These are phyloP conservation scores for Leishmania tropica DNA, from an alignment of 208 protist genomes.

Conservation along the genomic window DNA sequence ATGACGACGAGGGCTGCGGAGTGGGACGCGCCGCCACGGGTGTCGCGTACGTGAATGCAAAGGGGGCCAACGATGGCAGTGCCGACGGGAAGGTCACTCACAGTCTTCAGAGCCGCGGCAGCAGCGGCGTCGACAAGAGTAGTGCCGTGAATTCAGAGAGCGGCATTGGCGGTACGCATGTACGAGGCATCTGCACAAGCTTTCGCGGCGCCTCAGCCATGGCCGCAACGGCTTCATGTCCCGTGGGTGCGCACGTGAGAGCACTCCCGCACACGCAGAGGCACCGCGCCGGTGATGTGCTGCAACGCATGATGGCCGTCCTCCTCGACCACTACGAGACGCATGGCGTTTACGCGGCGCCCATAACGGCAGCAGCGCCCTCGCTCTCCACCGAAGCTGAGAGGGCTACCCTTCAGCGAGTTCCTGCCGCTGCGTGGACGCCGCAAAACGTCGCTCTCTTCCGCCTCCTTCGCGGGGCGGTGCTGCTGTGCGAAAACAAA, in stretches of 20 bases:
- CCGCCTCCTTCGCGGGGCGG: conserved; percentile 43
- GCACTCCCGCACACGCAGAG: conserved; percentile 10
- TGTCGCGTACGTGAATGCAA: neutral
- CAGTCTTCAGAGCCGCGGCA: conserved; percentile 2
- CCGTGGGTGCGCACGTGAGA: neutral
- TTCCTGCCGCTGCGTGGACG: conserved; percentile 32
- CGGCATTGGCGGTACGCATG: neutral
- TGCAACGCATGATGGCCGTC: conserved; percentile 33
- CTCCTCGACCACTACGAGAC: conserved; percentile 28
- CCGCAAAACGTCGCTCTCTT: conserved; percentile 43
- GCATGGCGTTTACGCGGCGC: neutral
- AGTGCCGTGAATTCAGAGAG: neutral
- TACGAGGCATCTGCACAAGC: neutral
- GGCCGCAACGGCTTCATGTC: neutral
- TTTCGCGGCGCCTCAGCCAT: neutral
- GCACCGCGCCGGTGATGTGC: conserved; percentile 30
- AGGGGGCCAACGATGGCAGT: neutral
- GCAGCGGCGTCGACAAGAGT: neutral
- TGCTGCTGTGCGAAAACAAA: conserved; percentile 40
- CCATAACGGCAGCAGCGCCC: neutral
- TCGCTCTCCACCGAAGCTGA: neutral
- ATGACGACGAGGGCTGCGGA: neutral
- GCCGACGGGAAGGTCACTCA: neutral
- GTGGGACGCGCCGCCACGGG: neutral
- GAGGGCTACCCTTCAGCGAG: neutral